Evolutionary conservation across 805 yeast species (phyloP), one percentile per base, ranked within the genome.

Genomic region (Zygoascus biomembranicola): DNA sequence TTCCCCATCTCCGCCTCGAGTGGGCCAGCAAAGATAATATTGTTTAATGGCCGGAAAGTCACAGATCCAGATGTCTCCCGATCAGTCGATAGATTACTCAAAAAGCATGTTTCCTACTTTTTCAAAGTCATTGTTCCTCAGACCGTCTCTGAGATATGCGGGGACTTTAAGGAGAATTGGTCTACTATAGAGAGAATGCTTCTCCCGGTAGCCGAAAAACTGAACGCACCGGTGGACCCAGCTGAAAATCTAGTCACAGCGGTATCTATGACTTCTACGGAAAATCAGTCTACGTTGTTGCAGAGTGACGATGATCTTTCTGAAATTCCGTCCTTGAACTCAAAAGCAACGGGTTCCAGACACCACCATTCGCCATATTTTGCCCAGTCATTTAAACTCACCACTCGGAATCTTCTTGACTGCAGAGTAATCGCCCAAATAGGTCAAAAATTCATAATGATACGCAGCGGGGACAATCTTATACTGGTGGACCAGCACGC

Each of bases 401-500:
- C 45, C n/a, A 57, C 47, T 28, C 43, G 26, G 26, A 42, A 42
- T 14, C 48, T 60, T n/a, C 23, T 41, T 10, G 9, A 42, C 14
- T 55, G 59, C 31, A 23, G 19, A 11, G 61, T 64, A 2, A 58
- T 67, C 19, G 53, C 61, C 8, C 95, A 87, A 63, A 68, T 86
- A 2, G 87, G 81, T 47, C 61, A 67, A 2, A 85, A 84, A 62
- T 87, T 87, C 61, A 79, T 89, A 8, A 68, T 88, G 4, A 65
- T 77, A 1, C 28, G 44, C 11, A 26, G 37, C 32, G 14, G 41
- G 8, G 20, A 42, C 14, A 59, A 79, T 14, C 65, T 79, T 19
- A 67, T 79, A 10, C 39, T 63, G 0, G 61, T 85, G 5, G 96
- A 89, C 63, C 96, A 88, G 61, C 96, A 89, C 70, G 96, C 96